Conservation (phyloP, 495 filamentous ascomycete genomes). For the Xylaria telfairii region DNA sequence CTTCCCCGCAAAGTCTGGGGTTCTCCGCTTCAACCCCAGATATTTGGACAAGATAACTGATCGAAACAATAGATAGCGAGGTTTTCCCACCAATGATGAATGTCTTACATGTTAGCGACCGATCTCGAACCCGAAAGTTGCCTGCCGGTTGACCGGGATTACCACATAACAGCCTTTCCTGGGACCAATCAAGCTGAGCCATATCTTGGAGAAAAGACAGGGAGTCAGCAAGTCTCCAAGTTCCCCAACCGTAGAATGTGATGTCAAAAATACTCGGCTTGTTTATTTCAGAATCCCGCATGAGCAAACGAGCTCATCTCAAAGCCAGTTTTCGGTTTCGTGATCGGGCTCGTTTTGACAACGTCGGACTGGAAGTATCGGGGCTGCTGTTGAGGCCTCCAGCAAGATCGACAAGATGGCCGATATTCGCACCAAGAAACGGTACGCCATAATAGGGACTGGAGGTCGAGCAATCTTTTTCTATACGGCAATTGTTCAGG, state of each 20-base stretch:
- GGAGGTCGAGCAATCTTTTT: constrained; percentile 58
- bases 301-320: not conserved
- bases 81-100: constrained; percentile 10
- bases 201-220: not conserved
- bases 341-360: not conserved
- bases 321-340: not conserved
- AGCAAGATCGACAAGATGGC: constrained; percentile 25
- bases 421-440: constrained; percentile 34
- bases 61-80: constrained; percentile 4
- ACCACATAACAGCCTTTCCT: not conserved
- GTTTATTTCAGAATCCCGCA: not conserved
- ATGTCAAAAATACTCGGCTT: not conserved
- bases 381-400: not conserved
- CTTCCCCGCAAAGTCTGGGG: constrained; percentile 21
- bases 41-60: not conserved
- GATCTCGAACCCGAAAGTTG: not conserved
- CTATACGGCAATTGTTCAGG: constrained; percentile 59
- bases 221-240: constrained; percentile 15
- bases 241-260: not conserved
- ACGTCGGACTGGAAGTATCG: not conserved
- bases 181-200: not conserved
- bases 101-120: not conserved
- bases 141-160: not conserved
- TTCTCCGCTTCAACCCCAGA: constrained; percentile 7
- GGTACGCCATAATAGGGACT: constrained; percentile 54